Conservation (phyloP, 2,329 filamentous ascomycete genomes). For the Colletotrichum nymphaeae region DNA sequence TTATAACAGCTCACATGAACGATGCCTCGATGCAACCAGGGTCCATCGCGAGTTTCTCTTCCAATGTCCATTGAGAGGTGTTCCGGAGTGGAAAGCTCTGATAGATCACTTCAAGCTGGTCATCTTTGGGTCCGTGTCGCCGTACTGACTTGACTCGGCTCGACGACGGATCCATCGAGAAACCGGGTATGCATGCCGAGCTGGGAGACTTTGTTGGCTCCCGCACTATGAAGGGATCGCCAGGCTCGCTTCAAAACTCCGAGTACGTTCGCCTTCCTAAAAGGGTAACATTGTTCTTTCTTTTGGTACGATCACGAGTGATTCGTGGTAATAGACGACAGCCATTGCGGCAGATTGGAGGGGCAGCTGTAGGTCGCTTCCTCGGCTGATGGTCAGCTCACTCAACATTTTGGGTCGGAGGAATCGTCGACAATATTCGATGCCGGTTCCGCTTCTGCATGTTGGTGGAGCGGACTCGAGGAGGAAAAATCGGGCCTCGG, state of each 20-base stretch:
- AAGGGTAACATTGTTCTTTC: background rate
- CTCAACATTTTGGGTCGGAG: background rate
- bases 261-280: conserved; percentile 2
- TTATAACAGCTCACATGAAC: background rate
- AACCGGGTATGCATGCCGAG: background rate
- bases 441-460: background rate
- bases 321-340: background rate
- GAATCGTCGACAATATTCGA: background rate
- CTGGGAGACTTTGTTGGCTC: too few species aligned
- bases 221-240: background rate
- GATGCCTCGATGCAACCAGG: conserved; percentile 14
- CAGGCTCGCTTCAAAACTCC: background rate
- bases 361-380: background rate
- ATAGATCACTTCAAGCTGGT: background rate
- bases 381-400: conserved; percentile 2
- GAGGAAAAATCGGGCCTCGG: conserved; percentile 1
- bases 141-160: background rate
- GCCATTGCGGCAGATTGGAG: background rate
- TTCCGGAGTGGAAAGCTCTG: background rate
- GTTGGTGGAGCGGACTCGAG: background rate
- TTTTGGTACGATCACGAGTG: background rate
- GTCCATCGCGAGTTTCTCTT: background rate
- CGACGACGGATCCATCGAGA: background rate
- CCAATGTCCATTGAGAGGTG: background rate
- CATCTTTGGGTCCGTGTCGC: background rate